Percentiles rank a stretch among this genome's conserved stretches.
These are phyloP conservation scores for Wickerhamiella cacticola DNA, from an alignment of 805 yeast genomes.

Conservation along the genomic window DNA sequence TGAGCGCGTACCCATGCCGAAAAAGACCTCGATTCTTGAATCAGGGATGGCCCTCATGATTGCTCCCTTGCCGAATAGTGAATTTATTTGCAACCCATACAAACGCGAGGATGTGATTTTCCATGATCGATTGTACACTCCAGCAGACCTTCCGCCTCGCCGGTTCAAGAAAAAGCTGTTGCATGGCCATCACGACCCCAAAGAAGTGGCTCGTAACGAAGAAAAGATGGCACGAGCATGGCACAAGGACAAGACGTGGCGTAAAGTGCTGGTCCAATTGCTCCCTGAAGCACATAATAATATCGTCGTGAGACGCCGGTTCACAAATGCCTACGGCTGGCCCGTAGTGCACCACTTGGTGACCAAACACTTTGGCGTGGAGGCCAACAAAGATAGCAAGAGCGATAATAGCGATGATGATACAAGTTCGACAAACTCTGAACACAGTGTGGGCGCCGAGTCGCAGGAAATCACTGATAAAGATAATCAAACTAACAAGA, in stretches of 20 bases:
- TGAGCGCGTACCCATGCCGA: conserved; percentile 19
- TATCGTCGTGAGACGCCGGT: conserved; percentile 75
- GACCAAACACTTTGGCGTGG: conserved; percentile 42
- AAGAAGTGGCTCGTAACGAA: conserved; percentile 37
- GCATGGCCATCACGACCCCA: conserved; percentile 17
- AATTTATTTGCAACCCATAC: conserved; percentile 56
- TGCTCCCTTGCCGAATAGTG: conserved; percentile 67
- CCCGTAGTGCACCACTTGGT: conserved; percentile 77
- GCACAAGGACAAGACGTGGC: conserved; percentile 77
- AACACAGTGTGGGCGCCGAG: neutral
- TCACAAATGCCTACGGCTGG: conserved; percentile 93
- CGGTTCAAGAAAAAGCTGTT: conserved; percentile 24
- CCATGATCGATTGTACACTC: conserved; percentile 69
- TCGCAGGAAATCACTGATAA: neutral
- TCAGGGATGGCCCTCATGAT: conserved; percentile 66
- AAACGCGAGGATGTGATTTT: conserved; percentile 54
- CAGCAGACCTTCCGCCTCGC: conserved; percentile 51
- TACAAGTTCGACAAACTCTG: neutral
- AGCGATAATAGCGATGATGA: neutral
- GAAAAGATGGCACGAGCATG: conserved; percentile 82
- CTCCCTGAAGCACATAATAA: conserved; percentile 94
- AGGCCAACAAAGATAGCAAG: neutral
- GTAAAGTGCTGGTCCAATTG: conserved; percentile 76
- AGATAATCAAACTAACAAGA: too few relatives aligned
- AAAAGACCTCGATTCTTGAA: conserved; percentile 58